Evolutionary conservation across 225 moss, liverwort and hornwort species (phyloP).

Genomic region (Rhytidiadelphus loreus): DNA sequence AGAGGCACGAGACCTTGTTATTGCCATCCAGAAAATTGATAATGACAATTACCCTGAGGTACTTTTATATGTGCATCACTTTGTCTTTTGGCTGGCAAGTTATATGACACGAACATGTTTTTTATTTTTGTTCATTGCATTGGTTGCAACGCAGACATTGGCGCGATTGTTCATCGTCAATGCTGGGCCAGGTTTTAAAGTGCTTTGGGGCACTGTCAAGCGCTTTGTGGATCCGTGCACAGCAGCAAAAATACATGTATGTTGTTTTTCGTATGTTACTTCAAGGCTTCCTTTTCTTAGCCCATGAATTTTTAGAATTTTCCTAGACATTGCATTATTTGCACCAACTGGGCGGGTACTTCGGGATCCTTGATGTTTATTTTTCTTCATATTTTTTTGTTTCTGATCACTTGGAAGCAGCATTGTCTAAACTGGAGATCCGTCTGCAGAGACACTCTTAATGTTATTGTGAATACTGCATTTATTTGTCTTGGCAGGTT

Average conservation of each 20-base stretch:
- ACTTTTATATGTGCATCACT: background rate
- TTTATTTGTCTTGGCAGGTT: conserved; percentile 25
- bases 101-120: background rate
- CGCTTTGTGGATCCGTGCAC: conserved; percentile 49
- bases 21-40: conserved; percentile 49
- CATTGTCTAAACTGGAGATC: background rate
- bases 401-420: background rate
- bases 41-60: conserved; percentile 69
- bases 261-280: background rate
- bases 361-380: background rate
- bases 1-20: conserved; percentile 48
- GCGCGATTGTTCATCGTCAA: conserved; percentile 47
- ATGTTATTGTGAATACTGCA: background rate
- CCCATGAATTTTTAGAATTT: background rate
- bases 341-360: background rate
- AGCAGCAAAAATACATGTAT: conserved; percentile 46
- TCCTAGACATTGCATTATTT: background rate
- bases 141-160: conserved; percentile 45
- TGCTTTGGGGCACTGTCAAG: conserved; percentile 50
- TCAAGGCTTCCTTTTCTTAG: background rate
- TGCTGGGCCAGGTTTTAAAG: conserved; percentile 56
- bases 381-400: background rate
- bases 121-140: background rate
- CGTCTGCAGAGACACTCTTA: background rate
- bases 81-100: background rate